Conservation (phyloP, 2,329 filamentous ascomycete species). For the Lecanosticta acicola region DNA sequence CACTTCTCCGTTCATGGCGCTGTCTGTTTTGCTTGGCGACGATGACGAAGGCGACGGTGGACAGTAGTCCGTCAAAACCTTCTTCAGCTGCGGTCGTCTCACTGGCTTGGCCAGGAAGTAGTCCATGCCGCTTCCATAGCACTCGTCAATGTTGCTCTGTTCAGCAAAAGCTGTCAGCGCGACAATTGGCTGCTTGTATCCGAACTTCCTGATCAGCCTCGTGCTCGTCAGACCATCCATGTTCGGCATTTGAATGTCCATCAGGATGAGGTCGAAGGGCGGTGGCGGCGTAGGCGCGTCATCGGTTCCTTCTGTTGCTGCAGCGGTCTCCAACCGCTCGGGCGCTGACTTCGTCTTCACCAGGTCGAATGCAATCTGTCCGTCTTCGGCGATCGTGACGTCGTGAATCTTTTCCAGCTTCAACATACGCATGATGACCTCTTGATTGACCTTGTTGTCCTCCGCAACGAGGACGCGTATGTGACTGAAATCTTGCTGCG, state of each 20-base stretch:
- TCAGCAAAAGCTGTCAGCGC: constrained; percentile 86
- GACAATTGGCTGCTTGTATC: constrained; percentile 82
- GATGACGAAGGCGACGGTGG: constrained; percentile 46
- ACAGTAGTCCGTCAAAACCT: constrained; percentile 75
- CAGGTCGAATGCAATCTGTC: constrained; percentile 73
- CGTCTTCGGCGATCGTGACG: constrained; percentile 65
- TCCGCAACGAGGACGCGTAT: constrained; percentile 83
- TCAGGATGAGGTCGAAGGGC: constrained; percentile 86
- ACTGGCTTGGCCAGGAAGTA: constrained; percentile 76
- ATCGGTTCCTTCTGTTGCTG: background rate
- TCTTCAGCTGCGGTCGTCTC: constrained; percentile 74
- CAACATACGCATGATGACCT: constrained; percentile 57
- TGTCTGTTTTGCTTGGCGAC: too few species aligned
- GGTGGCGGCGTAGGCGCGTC: constrained; percentile 43
- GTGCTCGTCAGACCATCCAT: constrained; percentile 85
- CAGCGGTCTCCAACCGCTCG: background rate
- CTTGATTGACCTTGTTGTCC: constrained; percentile 61
- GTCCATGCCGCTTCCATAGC: constrained; percentile 83
- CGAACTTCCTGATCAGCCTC: constrained; percentile 75
- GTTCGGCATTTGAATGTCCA: constrained; percentile 93
- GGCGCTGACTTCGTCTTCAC: constrained; percentile 52
- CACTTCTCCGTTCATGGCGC: constrained; percentile 4
- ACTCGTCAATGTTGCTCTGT: constrained; percentile 63
- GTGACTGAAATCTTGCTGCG: constrained; percentile 44
- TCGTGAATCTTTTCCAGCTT: constrained; percentile 75